Evolutionary conservation across 495 filamentous ascomycete species (phyloP).

Genomic region (Geoglossum glabrum): DNA sequence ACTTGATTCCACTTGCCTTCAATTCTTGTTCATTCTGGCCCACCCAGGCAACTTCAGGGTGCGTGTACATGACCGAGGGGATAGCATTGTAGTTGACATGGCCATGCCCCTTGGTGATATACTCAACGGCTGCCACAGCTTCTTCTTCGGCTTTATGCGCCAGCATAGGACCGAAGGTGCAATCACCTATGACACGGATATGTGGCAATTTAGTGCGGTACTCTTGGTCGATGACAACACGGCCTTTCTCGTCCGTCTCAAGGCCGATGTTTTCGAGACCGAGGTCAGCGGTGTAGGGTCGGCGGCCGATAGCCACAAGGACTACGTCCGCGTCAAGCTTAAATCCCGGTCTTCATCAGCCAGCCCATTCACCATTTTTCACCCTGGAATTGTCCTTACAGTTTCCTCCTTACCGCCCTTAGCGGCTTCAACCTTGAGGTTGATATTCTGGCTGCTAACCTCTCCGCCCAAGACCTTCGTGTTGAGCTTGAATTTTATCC

Average conservation of each 20-base stretch:
- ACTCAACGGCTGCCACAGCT: slow-evolving; percentile 82
- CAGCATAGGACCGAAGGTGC: slow-evolving; percentile 96
- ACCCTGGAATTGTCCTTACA: slow-evolving; percentile 25
- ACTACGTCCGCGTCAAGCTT: slow-evolving; percentile 90
- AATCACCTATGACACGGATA: slow-evolving; percentile 91
- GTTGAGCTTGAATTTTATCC: slow-evolving; percentile 93
- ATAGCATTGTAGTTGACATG: slow-evolving; percentile 99
- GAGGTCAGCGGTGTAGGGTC: slow-evolving; percentile 82
- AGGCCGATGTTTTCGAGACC: slow-evolving; percentile 86
- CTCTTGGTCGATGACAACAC: slow-evolving; percentile 90
- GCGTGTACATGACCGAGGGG: slow-evolving; percentile 97
- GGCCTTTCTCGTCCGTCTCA: slow-evolving; percentile 83
- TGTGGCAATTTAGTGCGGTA: slow-evolving; percentile 94
- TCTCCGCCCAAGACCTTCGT: slow-evolving; percentile 88
- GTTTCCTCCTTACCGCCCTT: slow-evolving; percentile 92
- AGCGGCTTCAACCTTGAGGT: slow-evolving; percentile 69
- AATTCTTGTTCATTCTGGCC: slow-evolving; percentile 94
- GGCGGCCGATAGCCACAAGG: slow-evolving; percentile 87
- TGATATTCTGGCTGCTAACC: slow-evolving; percentile 50
- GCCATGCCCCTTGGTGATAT: slow-evolving; percentile 89
- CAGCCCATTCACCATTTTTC: background rate
- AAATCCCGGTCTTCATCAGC: background rate
- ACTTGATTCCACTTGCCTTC: slow-evolving; percentile 73
- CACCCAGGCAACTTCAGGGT: slow-evolving; percentile 97
- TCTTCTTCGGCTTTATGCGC: slow-evolving; percentile 99